Evolutionary conservation across 2,329 filamentous ascomycete genomes (phyloP).

Genomic region (Phialophora macrospora): DNA sequence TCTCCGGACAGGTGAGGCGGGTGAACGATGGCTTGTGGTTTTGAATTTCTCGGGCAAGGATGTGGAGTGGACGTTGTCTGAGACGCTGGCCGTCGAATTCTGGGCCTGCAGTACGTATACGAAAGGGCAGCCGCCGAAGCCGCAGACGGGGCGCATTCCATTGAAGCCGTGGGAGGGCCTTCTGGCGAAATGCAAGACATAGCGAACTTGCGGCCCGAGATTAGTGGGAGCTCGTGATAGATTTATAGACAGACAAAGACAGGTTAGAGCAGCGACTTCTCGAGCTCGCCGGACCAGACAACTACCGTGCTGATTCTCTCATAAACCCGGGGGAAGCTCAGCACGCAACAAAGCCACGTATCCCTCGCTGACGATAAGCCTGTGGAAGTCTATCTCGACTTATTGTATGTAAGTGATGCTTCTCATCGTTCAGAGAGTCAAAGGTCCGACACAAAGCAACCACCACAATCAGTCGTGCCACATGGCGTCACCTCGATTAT

Average conservation of each 20-base stretch:
- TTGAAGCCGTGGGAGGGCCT: conserved; percentile 39
- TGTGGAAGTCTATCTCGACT: too few species aligned
- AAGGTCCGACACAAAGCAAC: too few species aligned
- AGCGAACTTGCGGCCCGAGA: neutral
- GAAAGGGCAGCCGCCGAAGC: conserved; percentile 33
- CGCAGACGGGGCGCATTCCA: conserved; percentile 25
- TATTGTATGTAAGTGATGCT: too few species aligned
- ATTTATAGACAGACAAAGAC: neutral
- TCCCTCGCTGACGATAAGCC: too few species aligned
- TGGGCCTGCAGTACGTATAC: conserved; percentile 37
- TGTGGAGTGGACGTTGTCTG: conserved; percentile 36
- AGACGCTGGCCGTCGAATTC: conserved; percentile 29
- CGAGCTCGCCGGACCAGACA: neutral
- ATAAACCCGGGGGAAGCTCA: too few species aligned
- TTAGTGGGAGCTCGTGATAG: neutral
- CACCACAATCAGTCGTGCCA: neutral
- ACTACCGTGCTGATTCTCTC: neutral
- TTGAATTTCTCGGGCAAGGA: conserved; percentile 40
- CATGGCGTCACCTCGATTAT: neutral
- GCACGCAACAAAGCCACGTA: too few species aligned
- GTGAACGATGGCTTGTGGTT: conserved; percentile 37
- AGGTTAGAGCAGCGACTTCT: neutral
- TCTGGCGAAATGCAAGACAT: conserved; percentile 32
- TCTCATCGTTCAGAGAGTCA: too few species aligned
- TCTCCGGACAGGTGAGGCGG: conserved; percentile 24